Evolutionary conservation across 345 rosid species (phyloP), one percentile per base, ranked within the genome.

Genomic region (Raphanus raphanistrum): DNA sequence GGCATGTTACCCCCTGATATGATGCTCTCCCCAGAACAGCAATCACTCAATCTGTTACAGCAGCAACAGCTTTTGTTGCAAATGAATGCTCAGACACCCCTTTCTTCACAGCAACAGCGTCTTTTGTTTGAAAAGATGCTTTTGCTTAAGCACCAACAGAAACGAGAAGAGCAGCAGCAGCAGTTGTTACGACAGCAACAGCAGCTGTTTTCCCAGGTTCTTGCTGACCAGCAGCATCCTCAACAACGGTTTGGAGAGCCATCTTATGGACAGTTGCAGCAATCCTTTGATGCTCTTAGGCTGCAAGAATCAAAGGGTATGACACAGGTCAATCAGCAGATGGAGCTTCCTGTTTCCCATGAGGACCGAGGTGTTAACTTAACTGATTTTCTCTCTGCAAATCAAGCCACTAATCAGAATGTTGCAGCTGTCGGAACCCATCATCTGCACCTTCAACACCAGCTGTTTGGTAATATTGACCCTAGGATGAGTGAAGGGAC

Each of bases 141-240:
- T 62, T 76, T 89, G 79, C 86, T 92, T 73, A 86, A 88, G 82
- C 93, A 92, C 76, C 94, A 90, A 74, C 94, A 87, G 82, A 84
- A 88, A 71, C 97, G 87, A 72, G 90, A 93, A 83, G 90, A 90
- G 84, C 94, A 94, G 76, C 94, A 94, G 76, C 94, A 90, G 77
- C 93, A 89, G 84, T 77, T 92, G 75, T 77, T 94, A 80, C 80
- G 87, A 63, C 94, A 92, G 78, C 92, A 88, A 68, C 80, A 80
- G 59, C 97, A 89, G 79, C 80, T 92, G 72, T 90, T 88, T 75
- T 90, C 97, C 55, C 96, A 88, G 86, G 91, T 82, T 84, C 76
- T 90, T 57, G 80, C 86, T 50, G 93, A 89, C 17, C 82, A 80
- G 78, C 97, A 85, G 68, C 91, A 90, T 59, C 75, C 88, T 57